These are phyloP conservation scores for Noccaea bulbosa DNA, from an alignment of 345 rosid species.

Conservation along the genomic window DNA sequence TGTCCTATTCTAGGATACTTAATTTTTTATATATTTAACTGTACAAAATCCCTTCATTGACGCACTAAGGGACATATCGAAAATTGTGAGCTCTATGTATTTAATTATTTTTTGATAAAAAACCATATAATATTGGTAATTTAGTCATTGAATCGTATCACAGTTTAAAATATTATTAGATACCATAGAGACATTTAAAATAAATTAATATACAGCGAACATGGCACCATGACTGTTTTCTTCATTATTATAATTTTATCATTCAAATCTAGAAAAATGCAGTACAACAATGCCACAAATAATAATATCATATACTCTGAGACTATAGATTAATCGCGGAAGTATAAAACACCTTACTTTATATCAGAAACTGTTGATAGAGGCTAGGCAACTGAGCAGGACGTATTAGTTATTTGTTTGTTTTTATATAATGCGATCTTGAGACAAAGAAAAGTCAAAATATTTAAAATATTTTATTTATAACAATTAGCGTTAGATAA, in stretches of 20 bases:
- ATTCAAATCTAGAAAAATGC: conserved; percentile 40
- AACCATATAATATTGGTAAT: conserved; percentile 17
- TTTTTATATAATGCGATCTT: neutral
- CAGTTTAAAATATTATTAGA: conserved; percentile 25
- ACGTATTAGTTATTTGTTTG: conserved; percentile 19
- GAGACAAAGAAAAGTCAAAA: conserved; percentile 41
- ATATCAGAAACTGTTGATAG: conserved; percentile 26
- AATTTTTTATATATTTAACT: neutral
- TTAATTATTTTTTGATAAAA: neutral
- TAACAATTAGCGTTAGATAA: conserved; percentile 24
- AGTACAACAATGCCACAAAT: conserved; percentile 38
- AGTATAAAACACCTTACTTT: conserved; percentile 34
- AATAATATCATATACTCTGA: conserved; percentile 8
- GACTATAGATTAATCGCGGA: conserved; percentile 28
- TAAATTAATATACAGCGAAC: conserved; percentile 35
- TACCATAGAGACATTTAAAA: conserved; percentile 23
- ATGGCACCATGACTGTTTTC: conserved; percentile 47
- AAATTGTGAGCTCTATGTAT: conserved; percentile 14
- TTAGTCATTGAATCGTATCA: conserved; percentile 19
- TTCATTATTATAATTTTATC: conserved; percentile 23
- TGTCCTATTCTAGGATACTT: conserved; percentile 30
- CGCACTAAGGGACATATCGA: conserved; percentile 43
- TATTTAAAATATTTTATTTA: conserved; percentile 30
- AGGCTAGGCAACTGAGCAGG: conserved; percentile 39
- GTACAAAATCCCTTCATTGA: conserved; percentile 31